Evolutionary conservation across 2,329 filamentous ascomycete species (phyloP), one percentile per base, ranked within the genome.

Genomic region (Phaeosphaeria sp.): DNA sequence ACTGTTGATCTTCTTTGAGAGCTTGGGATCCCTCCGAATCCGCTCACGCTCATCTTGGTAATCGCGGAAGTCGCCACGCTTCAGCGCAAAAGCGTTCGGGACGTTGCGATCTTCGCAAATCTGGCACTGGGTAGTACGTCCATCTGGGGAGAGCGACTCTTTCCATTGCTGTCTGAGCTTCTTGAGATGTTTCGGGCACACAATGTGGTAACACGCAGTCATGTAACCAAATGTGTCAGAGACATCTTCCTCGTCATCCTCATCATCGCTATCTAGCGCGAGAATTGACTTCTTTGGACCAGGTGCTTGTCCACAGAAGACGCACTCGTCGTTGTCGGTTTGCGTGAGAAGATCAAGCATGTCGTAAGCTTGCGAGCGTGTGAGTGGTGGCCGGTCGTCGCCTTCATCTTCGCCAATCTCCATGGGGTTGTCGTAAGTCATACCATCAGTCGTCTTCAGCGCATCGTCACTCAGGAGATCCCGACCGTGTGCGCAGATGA

Each of bases 401-500:
- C 36, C 36, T n/a, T 89, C 88, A 43, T 93, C 90, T 49, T 92
- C 92, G 59, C 95, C 93, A 21, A 98, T 84, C 66, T 96, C 91
- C 69, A 99, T 96, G 2, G 95, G 91, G 63, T 92, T 92, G 40
- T 92, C 89, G 8, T 88, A 87, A n/a, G 89, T 92, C 77, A 92
- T 85, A 22, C 93, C 94, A 72, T 93, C 90, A 50, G 94, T 87
- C 3, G 90, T 83, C 64, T 90, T 88, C 46, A 96, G 81, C 68
- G 98, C 94, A 20, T 94, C 90, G 36, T 93, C 88, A 55, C 89
- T 91, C 2, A 99, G 84, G 7, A 99, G 85, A 59, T 98, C 94
- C 63, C 90, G 91, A n/a, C 95, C 95, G 74, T 97, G 94, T 1
- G 93, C 95, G 72, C 93, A 97, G 51, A 98, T 90, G 42, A 96